These are phyloP conservation scores for Anaeramoeba flamelloides DNA, from an alignment of 78 protist genomes.

Conservation along the genomic window DNA sequence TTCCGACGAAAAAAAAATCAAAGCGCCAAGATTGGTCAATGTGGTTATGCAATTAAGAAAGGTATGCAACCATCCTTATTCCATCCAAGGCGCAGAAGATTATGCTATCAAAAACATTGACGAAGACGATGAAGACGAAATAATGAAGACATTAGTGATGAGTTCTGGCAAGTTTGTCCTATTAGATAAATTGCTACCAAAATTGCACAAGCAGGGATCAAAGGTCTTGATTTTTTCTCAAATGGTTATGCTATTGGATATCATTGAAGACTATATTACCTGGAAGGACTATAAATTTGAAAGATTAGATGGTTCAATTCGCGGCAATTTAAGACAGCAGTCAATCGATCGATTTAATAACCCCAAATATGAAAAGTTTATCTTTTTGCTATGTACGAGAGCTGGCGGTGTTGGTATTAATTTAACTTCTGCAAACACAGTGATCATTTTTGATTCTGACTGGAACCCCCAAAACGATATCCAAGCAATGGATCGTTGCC, in stretches of 20 bases:
- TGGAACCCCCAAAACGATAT: constrained; percentile 95
- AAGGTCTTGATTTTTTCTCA: constrained; percentile 80
- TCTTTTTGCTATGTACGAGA: constrained; percentile 71
- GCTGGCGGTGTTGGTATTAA: constrained; percentile 97
- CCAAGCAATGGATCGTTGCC: constrained; percentile 68
- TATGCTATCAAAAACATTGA: constrained; percentile 47
- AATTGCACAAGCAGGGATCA: constrained; percentile 54
- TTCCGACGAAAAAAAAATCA: constrained; percentile 11
- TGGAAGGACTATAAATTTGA: constrained; percentile 57
- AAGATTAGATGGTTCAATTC: constrained; percentile 67
- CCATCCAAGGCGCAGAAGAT: constrained; percentile 47
- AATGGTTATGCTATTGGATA: constrained; percentile 62
- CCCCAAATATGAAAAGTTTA: background rate
- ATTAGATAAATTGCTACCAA: constrained; percentile 60
- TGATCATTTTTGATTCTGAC: constrained; percentile 83
- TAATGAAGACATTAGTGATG: too few relatives aligned
- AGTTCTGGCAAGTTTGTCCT: constrained; percentile 69
- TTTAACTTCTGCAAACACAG: constrained; percentile 84
- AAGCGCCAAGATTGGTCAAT: background rate
- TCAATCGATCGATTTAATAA: constrained; percentile 43
- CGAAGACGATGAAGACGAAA: too few relatives aligned
- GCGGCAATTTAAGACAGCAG: constrained; percentile 45
- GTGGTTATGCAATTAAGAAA: constrained; percentile 13
- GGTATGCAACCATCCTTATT: constrained; percentile 13
- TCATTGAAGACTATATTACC: constrained; percentile 53